A percentile compares a stretch with the other conserved stretches of the same genome.
Evolutionary conservation across 768 basidiomycete species (phyloP).

Genomic region (Trametes sanguinea): DNA sequence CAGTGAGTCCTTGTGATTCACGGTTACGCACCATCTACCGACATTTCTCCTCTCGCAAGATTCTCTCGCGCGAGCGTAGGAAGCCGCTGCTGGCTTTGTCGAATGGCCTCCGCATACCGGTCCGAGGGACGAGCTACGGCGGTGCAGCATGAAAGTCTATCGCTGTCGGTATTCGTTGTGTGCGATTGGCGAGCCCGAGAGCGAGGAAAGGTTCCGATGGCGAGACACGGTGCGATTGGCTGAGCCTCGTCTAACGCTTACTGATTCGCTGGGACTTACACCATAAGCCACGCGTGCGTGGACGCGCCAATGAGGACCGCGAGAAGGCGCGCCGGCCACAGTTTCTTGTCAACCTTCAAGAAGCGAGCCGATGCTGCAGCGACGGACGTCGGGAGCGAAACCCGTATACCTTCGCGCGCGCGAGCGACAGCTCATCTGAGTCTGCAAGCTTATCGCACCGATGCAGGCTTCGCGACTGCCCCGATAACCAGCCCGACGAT

Average conservation of each 20-base stretch:
- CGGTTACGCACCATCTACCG: background rate
- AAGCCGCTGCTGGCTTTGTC: background rate
- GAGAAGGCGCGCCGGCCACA: background rate
- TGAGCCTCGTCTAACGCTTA: conserved; percentile 6
- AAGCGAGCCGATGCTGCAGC: background rate
- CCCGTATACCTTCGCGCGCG: background rate
- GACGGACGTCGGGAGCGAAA: background rate
- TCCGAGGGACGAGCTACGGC: background rate
- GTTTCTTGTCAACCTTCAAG: background rate
- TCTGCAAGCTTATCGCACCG: background rate
- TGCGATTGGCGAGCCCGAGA: background rate
- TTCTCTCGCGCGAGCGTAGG: background rate
- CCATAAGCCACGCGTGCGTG: background rate
- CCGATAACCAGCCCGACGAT: conserved; percentile 5
- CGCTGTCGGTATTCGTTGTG: background rate
- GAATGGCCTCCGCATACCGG: background rate
- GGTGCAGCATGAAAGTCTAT: background rate
- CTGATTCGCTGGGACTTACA: background rate
- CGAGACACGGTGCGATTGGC: conserved; percentile 1
- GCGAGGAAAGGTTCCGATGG: background rate
- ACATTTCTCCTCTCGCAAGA: conserved; percentile 2
- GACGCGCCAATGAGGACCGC: background rate
- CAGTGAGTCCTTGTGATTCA: background rate
- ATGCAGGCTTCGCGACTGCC: background rate
- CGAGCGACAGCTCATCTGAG: background rate